Evolutionary conservation across 371 early-diverging fungal genomes (phyloP).

Genomic region (Saksenaea vasiformis): DNA sequence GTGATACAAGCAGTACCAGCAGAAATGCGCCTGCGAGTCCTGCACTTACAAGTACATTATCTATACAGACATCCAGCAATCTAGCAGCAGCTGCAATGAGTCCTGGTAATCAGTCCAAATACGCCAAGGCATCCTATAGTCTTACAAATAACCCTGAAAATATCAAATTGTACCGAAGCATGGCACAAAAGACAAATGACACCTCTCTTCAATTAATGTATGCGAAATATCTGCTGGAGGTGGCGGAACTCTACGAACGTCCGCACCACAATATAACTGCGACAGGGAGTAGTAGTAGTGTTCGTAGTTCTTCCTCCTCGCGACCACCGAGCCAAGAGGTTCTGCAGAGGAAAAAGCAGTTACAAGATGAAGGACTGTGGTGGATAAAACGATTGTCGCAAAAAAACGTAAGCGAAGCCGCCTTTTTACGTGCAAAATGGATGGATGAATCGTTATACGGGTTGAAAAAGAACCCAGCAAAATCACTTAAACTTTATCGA

Average conservation of each 20-base stretch:
- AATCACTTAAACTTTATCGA: constrained; percentile 43
- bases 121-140: constrained; percentile 53
- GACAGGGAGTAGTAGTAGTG: background rate
- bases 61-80: constrained; percentile 5
- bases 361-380: constrained; percentile 64
- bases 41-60: background rate
- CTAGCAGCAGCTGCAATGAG: background rate
- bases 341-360: constrained; percentile 17
- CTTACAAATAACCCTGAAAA: constrained; percentile 61
- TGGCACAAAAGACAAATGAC: constrained; percentile 76
- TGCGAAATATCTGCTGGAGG: constrained; percentile 77
- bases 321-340: constrained; percentile 3
- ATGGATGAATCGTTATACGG: constrained; percentile 66
- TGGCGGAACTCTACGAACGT: constrained; percentile 36
- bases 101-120: constrained; percentile 18
- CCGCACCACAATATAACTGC: background rate
- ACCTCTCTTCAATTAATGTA: constrained; percentile 81
- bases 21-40: background rate
- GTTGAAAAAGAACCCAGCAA: constrained; percentile 49
- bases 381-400: constrained; percentile 74
- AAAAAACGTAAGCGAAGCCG: constrained; percentile 70
- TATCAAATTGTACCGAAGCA: constrained; percentile 67
- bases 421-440: constrained; percentile 71
- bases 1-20: background rate
- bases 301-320: constrained; percentile 8